Conservation (phyloP, 2,329 filamentous ascomycete genomes). For the Passalora sequoiae region DNA sequence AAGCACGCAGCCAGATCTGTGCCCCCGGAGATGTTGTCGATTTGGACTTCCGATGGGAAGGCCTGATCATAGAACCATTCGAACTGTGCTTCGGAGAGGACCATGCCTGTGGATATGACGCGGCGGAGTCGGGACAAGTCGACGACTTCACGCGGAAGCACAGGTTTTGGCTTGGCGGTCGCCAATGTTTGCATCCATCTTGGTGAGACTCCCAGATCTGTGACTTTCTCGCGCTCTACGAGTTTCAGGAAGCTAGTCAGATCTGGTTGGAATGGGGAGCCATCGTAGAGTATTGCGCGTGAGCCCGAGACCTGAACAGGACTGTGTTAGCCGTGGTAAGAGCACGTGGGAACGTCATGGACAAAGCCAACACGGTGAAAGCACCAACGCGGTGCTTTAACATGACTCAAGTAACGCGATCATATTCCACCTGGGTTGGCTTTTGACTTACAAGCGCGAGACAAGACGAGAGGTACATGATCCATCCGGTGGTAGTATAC, state of each 20-base stretch:
- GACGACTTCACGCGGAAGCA: slow-evolving; percentile 54
- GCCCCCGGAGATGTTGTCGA: slow-evolving; percentile 70
- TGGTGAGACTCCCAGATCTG: slow-evolving; percentile 69
- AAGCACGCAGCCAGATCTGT: slow-evolving; percentile 69
- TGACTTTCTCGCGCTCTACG: slow-evolving; percentile 59
- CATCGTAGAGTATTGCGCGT: slow-evolving; percentile 70
- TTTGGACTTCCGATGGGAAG: slow-evolving; percentile 62
- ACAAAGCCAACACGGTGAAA: too few relatives aligned
- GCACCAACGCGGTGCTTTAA: too few relatives aligned
- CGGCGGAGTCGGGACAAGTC: slow-evolving; percentile 58
- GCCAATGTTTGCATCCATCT: slow-evolving; percentile 70
- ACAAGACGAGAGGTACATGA: slow-evolving; percentile 71
- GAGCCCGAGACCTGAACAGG: too few relatives aligned
- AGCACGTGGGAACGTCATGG: too few relatives aligned
- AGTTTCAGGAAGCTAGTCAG: slow-evolving; percentile 59
- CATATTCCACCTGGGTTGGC: too few relatives aligned
- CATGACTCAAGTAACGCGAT: too few relatives aligned
- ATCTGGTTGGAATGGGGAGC: slow-evolving; percentile 71
- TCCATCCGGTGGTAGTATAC: slow-evolving; percentile 71
- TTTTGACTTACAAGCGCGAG: slow-evolving; percentile 53
- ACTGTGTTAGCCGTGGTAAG: too few relatives aligned
- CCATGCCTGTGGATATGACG: slow-evolving; percentile 75
- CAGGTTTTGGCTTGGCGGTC: slow-evolving; percentile 53
- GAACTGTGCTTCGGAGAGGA: slow-evolving; percentile 69
- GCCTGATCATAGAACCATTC: slow-evolving; percentile 73